A percentile compares a stretch with the other conserved stretches of the same genome.
phyloP scores from a whole-genome alignment of 345 rosid genomes.

The Eucalyptus cladocalyx region DNA sequence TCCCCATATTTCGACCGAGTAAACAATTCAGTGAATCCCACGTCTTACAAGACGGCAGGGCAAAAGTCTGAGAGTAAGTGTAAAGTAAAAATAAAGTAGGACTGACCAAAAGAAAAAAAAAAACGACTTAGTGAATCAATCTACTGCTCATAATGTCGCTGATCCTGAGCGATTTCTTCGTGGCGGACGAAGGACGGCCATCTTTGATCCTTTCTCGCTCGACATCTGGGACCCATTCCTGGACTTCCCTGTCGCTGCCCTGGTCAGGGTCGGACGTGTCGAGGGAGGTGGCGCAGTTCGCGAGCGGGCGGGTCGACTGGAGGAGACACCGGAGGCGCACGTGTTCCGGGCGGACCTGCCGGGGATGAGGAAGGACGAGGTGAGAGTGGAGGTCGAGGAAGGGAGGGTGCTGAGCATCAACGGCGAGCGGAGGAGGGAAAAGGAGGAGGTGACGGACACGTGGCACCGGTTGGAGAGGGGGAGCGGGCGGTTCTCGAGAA shows the following conservation, averaged over 20 bases:
- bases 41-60: no score
- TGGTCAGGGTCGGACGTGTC: neutral
- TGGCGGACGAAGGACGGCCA: neutral
- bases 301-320: constrained; percentile 15
- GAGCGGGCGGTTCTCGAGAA: constrained; percentile 19
- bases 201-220: constrained; percentile 9
- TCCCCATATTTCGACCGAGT: neutral
- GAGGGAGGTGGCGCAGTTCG: constrained; percentile 1
- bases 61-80: no score
- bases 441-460: constrained; percentile 16
- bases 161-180: neutral
- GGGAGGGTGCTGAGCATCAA: constrained; percentile 18
- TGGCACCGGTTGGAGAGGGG: constrained; percentile 26
- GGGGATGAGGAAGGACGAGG: constrained; percentile 25
- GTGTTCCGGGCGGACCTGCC: constrained; percentile 26
- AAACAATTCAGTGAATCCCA: neutral
- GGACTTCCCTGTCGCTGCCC: neutral
- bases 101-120: no score
- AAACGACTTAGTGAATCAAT: neutral
- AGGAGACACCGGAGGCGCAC: constrained; percentile 29
- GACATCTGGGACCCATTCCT: constrained; percentile 13
- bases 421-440: constrained; percentile 13
- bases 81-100: no score
- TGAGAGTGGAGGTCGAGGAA: constrained; percentile 23
- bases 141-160: neutral